Evolutionary conservation across 1,284 basidiomycete genomes (phyloP), one percentile per base, ranked within the genome.

Genomic region (Cutaneotrichosporon daszewskae): DNA sequence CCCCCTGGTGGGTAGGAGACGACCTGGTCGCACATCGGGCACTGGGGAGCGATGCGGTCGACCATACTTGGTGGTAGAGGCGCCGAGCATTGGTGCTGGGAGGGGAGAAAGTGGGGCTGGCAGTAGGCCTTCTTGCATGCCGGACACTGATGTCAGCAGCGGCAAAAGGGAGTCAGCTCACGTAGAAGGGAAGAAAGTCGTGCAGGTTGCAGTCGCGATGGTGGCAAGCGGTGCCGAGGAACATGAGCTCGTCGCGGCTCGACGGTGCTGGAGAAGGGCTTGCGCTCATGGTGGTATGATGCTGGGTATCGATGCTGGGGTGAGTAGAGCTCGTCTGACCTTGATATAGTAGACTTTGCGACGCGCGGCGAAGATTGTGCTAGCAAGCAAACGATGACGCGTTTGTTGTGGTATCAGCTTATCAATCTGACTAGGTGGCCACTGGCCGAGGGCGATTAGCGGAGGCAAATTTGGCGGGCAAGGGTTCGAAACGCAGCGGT

Each of bases 141-240:
- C 45, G 68, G 68, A 40, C 70, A 71, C 64, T 67, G 48, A 22
- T 5, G 48, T 51, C 14, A 51, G 40, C 26, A 5, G 19, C 10
- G 14, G 14, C 11, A 24, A 14, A 16, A 22, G 22, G 27, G 34
- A 6, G 14, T 26, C 1, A 10, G 52, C 66, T 61, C 49, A 70
- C 68, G 42, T 52, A 46, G 53, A 72, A 68, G 3, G 70, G 70
- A 3, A 72, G 57, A 37, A 72, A 72, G 48, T 72, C 70, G 45
- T 69, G 51, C 19, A 72, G 54, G 41, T 69, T 60, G 51, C 70
- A 72, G 27, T 59, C 57, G 14, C 55, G 46, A 44, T 72, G 70
- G 38, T 64, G 48, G 43, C 70, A 72, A 37, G 61, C 59, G 40
- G 58, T 57, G 18, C 70, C 70, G 13, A 72, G 55, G 47, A 71